Base-by-base conservation (phyloP, 2,329 filamentous ascomycete genomes). In the Aureobasidium pullulans region DNA sequence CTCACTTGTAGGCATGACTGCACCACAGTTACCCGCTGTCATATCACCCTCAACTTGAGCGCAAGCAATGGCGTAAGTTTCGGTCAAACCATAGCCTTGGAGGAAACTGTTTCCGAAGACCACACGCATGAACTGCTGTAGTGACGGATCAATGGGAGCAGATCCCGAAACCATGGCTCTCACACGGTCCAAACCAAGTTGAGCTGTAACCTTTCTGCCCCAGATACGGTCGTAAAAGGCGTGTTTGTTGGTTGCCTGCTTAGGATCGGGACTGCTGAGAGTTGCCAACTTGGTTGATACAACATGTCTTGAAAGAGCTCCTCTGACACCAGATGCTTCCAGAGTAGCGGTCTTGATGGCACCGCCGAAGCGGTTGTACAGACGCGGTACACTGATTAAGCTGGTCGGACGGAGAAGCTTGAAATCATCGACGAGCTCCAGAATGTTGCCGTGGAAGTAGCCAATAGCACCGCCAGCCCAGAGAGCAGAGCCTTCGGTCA, bases 71-170 rank as follows among this genome's bases (percentile, higher is more conserved):
- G 92, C 91, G 69, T 96, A 96, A 0, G 91, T 89, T 76, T 99
- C 94, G 1, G 94, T 99, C 72, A 99, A 79, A 50, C 94, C 94
- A 72, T 93, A 99, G 32, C 93, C 94, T 75, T 97, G 93, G 34
- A 83, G 73, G 68, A 97, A 88, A 68, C 85, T 80, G 73, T 87
- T 89, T 61, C 83, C 87, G 64, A 96, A 89, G 32, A 89, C 88
- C 40, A 92, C 84, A 46, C 91, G 88, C 50, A 97, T 82, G 77
- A 97, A 96, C 68, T 89, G 82, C 64, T 97, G 92, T 36, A 97
- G 84, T 29, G 85, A 84, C 0, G 91, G 90, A 67, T 97, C 93
- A 43, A 99, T 83, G 62, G 93, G 93, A 11, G 94, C 93, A 60
- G 90, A 94, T 50, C 94, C 94, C 60, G 88, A 92, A 59, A 96